Evolutionary conservation across 1,284 basidiomycete species (phyloP), one percentile per base, ranked within the genome.

Genomic region (Psilocybe mexicana): DNA sequence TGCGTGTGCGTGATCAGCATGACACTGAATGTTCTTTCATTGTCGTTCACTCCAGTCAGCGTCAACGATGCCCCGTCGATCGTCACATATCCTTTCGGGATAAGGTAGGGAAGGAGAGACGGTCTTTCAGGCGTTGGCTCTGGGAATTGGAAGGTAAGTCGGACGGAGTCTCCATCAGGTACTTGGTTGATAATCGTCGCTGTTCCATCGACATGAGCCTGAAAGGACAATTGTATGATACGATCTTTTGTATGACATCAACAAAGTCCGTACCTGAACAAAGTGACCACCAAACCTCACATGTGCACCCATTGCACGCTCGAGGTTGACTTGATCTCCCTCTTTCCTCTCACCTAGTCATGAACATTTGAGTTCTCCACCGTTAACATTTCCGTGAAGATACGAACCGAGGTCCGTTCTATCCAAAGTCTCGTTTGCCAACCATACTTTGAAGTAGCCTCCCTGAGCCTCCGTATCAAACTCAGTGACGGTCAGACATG

Each of bases 1-100:
- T 97, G 94, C 33, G 94, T 97, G 73, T 99, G 96, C 61, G 87
- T 87, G 73, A 99, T 97, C 61, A 99, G 84, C 92, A 98, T 98
- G 61, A 99, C 85, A 38, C 89, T 88, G 71, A 99, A 97, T 51
- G 79, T 84, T n/a, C 84, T 72, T 50, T 79, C 69, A 11, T 72
- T 69, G 66, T 95, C 92, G 68, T 93, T 78, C 26, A 98, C 93
- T 38, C 79, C 79, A 0, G 96, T 98, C 63, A 99, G 70, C 0
- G 96, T 99, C 48, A 99, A 79, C 2, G 94, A 97, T 2, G 96
- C 87, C 23, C 97, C 96, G 72, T 99, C 96, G 63, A 99, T 86
- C 8, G 96, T 88, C 56, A 99, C 82, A 72, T 96, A 99, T 52
- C 96, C 96, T 73, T 99, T 99, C n/a, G 91, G 87, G 60, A 99